Conservation (phyloP, 2,329 filamentous ascomycete species). For the Clonostachys sp. region DNA sequence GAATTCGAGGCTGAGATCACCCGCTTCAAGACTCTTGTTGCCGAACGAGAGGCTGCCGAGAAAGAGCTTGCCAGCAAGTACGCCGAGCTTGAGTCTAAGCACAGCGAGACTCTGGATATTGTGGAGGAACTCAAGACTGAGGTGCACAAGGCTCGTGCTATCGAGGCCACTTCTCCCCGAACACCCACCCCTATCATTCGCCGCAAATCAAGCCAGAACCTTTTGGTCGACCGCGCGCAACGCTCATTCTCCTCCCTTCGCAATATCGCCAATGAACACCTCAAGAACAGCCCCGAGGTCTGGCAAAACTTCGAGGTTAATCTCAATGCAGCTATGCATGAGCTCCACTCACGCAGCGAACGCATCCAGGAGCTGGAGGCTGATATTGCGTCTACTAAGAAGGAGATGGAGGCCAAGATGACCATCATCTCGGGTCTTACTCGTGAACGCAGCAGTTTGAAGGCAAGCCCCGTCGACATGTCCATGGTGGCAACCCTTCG, state of each 20-base stretch:
- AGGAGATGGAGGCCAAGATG: slow-evolving; percentile 96
- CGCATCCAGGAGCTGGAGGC: slow-evolving; percentile 86
- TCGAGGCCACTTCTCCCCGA: slow-evolving; percentile 55
- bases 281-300: slow-evolving; percentile 75
- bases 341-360: slow-evolving; percentile 81
- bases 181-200: slow-evolving; percentile 76
- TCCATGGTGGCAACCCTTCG: slow-evolving; percentile 83
- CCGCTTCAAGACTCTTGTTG: slow-evolving; percentile 63
- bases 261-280: slow-evolving; percentile 82
- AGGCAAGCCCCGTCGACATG: slow-evolving; percentile 81
- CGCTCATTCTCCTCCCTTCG: slow-evolving; percentile 85
- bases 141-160: slow-evolving; percentile 68
- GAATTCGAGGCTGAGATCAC: slow-evolving; percentile 62
- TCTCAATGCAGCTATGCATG: slow-evolving; percentile 86
- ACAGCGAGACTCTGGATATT: slow-evolving; percentile 76
- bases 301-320: slow-evolving; percentile 93
- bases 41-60: slow-evolving; percentile 74
- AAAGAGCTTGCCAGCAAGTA: slow-evolving; percentile 72
- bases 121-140: slow-evolving; percentile 90
- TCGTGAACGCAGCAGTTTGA: slow-evolving; percentile 86
- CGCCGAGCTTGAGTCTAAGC: slow-evolving; percentile 74
- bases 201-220: slow-evolving; percentile 86
- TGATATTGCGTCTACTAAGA: slow-evolving; percentile 77
- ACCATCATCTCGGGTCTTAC: slow-evolving; percentile 93
- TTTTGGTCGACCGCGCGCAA: slow-evolving; percentile 87